Conservation (phyloP, 2,329 filamentous ascomycete species). For the Akanthomyces uredinophilus region DNA sequence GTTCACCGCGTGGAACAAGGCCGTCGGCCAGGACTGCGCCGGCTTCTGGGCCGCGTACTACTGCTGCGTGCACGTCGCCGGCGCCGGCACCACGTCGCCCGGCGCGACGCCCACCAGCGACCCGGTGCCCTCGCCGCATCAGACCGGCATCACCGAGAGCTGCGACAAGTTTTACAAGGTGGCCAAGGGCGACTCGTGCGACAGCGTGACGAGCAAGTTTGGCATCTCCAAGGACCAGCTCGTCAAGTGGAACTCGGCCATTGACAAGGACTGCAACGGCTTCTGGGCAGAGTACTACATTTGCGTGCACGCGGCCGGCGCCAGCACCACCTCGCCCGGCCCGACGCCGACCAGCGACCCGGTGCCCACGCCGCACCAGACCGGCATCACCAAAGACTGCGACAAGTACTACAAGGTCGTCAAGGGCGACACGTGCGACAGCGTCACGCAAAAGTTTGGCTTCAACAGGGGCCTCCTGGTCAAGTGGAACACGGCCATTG, state of each 20-base stretch:
- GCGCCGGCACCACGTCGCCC: background rate
- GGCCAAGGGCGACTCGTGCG: conserved; percentile 3
- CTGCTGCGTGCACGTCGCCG: conserved; percentile 1
- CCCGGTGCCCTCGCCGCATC: background rate
- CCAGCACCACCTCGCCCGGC: background rate
- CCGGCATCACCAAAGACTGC: conserved; percentile 8
- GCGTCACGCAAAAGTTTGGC: background rate
- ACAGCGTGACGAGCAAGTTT: conserved; percentile 1
- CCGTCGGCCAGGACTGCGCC: conserved; percentile 5
- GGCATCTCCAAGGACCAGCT: conserved; percentile 7
- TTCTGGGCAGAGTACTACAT: background rate
- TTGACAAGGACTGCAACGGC: conserved; percentile 6
- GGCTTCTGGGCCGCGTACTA: conserved; percentile 1
- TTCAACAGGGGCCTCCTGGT: conserved; percentile 4
- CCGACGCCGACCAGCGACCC: background rate
- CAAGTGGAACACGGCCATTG: conserved; percentile 11
- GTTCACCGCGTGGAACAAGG: conserved; percentile 14
- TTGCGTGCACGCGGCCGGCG: background rate
- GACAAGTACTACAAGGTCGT: conserved; percentile 9
- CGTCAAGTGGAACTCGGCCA: conserved; percentile 8
- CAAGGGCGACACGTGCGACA: conserved; percentile 1
- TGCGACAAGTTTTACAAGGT: conserved; percentile 13
- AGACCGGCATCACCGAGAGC: conserved; percentile 3
- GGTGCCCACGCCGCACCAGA: conserved; percentile 3
- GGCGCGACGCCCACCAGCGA: background rate